phyloP scores from a whole-genome alignment of 2,329 filamentous ascomycete genomes.

The Paraphoma sp. region DNA sequence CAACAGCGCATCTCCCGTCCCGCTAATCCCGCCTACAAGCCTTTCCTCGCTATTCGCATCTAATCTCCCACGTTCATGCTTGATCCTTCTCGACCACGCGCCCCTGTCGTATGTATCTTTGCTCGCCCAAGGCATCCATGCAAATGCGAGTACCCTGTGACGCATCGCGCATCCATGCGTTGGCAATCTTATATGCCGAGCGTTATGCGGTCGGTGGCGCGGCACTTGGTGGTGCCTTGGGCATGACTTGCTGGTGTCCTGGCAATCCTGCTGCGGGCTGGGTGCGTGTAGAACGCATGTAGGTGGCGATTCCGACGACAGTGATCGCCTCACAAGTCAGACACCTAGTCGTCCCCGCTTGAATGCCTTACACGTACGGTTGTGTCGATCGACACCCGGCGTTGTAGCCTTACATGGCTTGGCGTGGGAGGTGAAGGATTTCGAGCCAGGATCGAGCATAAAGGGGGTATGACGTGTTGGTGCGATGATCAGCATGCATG shows the following conservation, averaged over 20 bases:
- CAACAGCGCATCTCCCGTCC: background rate
- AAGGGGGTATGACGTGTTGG: constrained; percentile 2
- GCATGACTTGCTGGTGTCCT: background rate
- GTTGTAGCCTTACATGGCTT: background rate
- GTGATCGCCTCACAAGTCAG: background rate
- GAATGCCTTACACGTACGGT: no score
- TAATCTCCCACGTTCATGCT: background rate
- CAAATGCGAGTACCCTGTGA: no score
- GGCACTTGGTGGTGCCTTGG: background rate
- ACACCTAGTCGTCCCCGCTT: background rate
- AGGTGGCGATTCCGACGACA: no score
- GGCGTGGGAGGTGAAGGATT: background rate
- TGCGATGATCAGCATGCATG: background rate
- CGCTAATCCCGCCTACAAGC: background rate
- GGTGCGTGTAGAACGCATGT: no score
- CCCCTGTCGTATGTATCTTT: background rate
- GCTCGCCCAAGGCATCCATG: no score
- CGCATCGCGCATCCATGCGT: background rate
- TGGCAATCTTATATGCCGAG: background rate
- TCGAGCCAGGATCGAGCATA: background rate
- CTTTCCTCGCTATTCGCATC: background rate
- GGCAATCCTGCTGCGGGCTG: no score
- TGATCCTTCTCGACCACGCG: background rate
- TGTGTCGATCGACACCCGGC: background rate
- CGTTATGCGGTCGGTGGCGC: background rate